Percentiles rank a stretch among this genome's conserved stretches.
Conservation (phyloP, 768 basidiomycete genomes). For the Phaeolepiota aurea region DNA sequence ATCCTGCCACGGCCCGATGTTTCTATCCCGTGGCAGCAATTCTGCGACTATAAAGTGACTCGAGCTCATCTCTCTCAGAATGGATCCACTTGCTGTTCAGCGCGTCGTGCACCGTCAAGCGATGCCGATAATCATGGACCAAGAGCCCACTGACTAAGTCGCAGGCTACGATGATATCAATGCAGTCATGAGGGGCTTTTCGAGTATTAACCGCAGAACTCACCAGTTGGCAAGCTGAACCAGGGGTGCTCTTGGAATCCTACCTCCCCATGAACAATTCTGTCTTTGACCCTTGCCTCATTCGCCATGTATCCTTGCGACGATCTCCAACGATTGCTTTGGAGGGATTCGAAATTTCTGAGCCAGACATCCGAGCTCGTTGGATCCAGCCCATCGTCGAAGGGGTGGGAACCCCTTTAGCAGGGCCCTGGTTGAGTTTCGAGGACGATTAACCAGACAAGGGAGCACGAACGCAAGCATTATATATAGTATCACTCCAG, state of each 20-base stretch:
- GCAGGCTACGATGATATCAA: conserved; percentile 33
- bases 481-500: conserved; percentile 72
- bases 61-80: conserved; percentile 51
- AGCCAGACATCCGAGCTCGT: conserved; percentile 29
- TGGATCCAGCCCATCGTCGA: conserved; percentile 47
- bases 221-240: conserved; percentile 53
- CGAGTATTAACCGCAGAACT: conserved; percentile 7
- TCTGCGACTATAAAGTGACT: conserved; percentile 51
- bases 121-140: conserved; percentile 42
- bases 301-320: conserved; percentile 37
- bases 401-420: conserved; percentile 66
- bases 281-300: conserved; percentile 56
- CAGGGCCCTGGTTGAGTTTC: not conserved
- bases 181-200: not conserved
- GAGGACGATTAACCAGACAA: not conserved
- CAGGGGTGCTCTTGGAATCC: conserved; percentile 51
- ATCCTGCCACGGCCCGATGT: not conserved
- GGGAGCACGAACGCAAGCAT: conserved; percentile 67
- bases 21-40: conserved; percentile 22
- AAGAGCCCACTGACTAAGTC: conserved; percentile 54
- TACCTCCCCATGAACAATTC: conserved; percentile 57
- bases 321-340: conserved; percentile 7
- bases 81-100: conserved; percentile 61
- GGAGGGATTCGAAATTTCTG: conserved; percentile 25
- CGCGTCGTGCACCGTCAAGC: conserved; percentile 58